Evolutionary conservation across 2,329 filamentous ascomycete species (phyloP), one percentile per base, ranked within the genome.

Genomic region (Myotisia sp.): DNA sequence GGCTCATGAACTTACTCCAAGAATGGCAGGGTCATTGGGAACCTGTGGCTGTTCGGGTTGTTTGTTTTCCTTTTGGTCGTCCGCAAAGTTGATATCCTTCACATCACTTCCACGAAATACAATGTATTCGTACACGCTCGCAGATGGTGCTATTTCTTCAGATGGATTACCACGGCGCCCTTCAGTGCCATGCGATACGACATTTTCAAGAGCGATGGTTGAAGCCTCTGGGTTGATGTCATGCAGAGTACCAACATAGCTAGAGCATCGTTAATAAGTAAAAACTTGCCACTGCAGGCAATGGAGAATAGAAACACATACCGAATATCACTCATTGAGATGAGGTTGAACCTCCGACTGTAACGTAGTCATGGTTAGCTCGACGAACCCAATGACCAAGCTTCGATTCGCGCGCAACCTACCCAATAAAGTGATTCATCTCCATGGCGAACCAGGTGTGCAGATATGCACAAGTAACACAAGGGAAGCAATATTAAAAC

Each of bases 1-100:
- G n/a, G n/a, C n/a, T n/a, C n/a, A n/a, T n/a, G n/a, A n/a, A 86
- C 90, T 84, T 79, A 98, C 90, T 56, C 83, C 84, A 45, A 98
- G 74, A 52, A 98, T 95, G 35, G 90, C 90, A 52, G 90, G 90
- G 61, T 98, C 90, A 63, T 93, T 81, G 5, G 86, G 86, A 50
- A 93, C 74, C 44, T 76, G 74, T 34, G 80, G 78, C 39, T 78
- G 77, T 49, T 78, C 75, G 44, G 76, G 76, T 53, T 85, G 75
- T 56, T 82, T 76, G 49, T 74, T 73, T 43, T 74, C 65, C 47
- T 75, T 72, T 26, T 80, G 74, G 29, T 77, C 72, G 49, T 93
- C 80, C 52, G 93, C 86, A 51, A 98, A 87, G 50, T 84, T 81
- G 50, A 98, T 70, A 58, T 98, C 90, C 63, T 98, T 98, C 54